phyloP scores from a whole-genome alignment of 371 early-diverging fungal species.

The Circinella minor region DNA sequence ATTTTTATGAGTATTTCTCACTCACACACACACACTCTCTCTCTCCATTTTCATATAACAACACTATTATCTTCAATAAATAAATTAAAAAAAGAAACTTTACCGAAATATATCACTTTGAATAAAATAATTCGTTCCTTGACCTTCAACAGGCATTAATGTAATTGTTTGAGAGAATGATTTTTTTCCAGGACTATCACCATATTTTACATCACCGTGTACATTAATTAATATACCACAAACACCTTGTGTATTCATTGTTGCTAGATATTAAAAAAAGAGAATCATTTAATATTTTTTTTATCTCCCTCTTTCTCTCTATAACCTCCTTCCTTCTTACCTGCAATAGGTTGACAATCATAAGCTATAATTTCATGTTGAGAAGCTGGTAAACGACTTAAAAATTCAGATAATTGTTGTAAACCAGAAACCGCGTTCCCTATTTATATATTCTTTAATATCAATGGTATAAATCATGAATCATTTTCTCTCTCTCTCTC shows the following conservation, averaged over 20 bases:
- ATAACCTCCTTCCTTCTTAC: conserved; percentile 17
- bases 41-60: no score
- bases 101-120: conserved; percentile 65
- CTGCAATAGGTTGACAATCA: conserved; percentile 71
- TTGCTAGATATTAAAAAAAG: conserved; percentile 18
- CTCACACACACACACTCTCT: no score
- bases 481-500: neutral
- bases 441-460: conserved; percentile 14
- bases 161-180: conserved; percentile 73
- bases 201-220: conserved; percentile 66
- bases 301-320: no score
- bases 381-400: conserved; percentile 60
- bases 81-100: neutral
- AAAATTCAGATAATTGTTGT: conserved; percentile 60
- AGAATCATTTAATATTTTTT: no score
- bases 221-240: conserved; percentile 60
- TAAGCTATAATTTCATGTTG: conserved; percentile 66
- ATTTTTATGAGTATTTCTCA: no score
- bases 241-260: conserved; percentile 48
- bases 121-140: conserved; percentile 59
- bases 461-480: neutral
- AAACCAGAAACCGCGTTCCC: conserved; percentile 65
- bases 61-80: no score
- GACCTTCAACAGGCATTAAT: conserved; percentile 61
- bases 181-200: conserved; percentile 53